These are phyloP conservation scores for Colletotrichum liaoningense DNA, from an alignment of 2,329 filamentous ascomycete species.

Conservation along the genomic window DNA sequence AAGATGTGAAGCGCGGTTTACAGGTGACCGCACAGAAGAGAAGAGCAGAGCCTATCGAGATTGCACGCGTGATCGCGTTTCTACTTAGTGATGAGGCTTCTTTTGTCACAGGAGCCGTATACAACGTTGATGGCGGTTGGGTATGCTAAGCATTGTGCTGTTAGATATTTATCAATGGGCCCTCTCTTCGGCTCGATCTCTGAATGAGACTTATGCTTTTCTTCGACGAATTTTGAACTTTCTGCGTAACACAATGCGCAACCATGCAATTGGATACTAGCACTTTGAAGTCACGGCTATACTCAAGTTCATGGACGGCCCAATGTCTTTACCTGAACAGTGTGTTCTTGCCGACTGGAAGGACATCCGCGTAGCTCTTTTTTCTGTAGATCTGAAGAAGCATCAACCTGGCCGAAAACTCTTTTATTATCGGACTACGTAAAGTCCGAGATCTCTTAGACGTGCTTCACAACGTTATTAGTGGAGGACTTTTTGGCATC, in stretches of 20 bases:
- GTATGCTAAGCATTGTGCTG: not conserved
- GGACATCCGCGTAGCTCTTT: too few relatives aligned
- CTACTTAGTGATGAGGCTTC: slow-evolving; percentile 43
- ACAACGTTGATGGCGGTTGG: slow-evolving; percentile 43
- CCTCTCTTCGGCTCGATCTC: not conserved
- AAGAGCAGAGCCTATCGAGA: slow-evolving; percentile 41
- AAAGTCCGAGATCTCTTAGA: too few relatives aligned
- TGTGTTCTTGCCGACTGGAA: too few relatives aligned
- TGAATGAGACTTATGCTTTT: not conserved
- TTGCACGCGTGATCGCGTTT: slow-evolving; percentile 43
- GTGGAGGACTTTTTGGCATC: too few relatives aligned
- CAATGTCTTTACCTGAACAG: too few relatives aligned
- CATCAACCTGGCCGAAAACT: too few relatives aligned
- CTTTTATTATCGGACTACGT: too few relatives aligned
- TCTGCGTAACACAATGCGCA: not conserved
- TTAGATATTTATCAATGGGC: not conserved
- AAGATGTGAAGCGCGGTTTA: slow-evolving; percentile 34
- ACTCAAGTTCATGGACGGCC: fast-evolving
- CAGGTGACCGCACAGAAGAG: slow-evolving; percentile 36
- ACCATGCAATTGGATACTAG: too few relatives aligned
- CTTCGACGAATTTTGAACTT: not conserved
- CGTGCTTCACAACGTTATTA: too few relatives aligned
- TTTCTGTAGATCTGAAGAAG: too few relatives aligned
- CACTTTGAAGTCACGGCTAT: not conserved
- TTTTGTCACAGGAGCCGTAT: slow-evolving; percentile 41